These are phyloP conservation scores for Starmerella tilneyi DNA, from an alignment of 805 yeast species.

Conservation along the genomic window DNA sequence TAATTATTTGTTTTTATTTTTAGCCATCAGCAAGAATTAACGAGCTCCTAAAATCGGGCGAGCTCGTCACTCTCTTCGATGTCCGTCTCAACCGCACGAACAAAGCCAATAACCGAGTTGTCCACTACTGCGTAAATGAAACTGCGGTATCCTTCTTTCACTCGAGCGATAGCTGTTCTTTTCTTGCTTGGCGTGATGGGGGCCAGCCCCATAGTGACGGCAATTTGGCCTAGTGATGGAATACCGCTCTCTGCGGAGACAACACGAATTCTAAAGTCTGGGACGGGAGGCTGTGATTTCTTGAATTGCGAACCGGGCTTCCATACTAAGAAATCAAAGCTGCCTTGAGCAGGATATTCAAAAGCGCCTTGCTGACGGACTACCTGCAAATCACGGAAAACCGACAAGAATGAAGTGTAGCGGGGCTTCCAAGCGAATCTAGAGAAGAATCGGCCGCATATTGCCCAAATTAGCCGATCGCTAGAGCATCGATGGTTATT, in stretches of 20 bases:
- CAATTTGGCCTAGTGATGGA: conserved; percentile 32
- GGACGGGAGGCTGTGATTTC: conserved; percentile 53
- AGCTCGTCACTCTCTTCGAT: conserved; percentile 5
- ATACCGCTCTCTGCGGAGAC: conserved; percentile 36
- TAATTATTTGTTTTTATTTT: not conserved
- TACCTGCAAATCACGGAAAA: conserved; percentile 20
- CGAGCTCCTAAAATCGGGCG: no score
- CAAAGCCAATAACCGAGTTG: conserved; percentile 61
- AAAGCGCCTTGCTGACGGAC: conserved; percentile 7
- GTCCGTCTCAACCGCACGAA: conserved; percentile 30
- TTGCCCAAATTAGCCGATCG: conserved; percentile 6
- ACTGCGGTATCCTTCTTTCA: conserved; percentile 45
- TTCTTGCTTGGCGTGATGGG: conserved; percentile 24
- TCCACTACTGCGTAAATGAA: conserved; percentile 63
- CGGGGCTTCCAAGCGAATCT: conserved; percentile 23
- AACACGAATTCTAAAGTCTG: conserved; percentile 65
- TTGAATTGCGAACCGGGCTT: conserved; percentile 62
- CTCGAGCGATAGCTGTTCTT: conserved; percentile 32
- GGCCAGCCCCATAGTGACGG: conserved; percentile 27
- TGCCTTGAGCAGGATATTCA: conserved; percentile 8
- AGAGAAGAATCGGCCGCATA: conserved; percentile 7
- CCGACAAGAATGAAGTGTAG: conserved; percentile 16
- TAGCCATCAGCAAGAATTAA: not conserved
- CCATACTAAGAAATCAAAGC: conserved; percentile 64
- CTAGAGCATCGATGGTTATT: not conserved